Base-by-base conservation (phyloP, 805 yeast genomes). In the Candida nemodendra region DNA sequence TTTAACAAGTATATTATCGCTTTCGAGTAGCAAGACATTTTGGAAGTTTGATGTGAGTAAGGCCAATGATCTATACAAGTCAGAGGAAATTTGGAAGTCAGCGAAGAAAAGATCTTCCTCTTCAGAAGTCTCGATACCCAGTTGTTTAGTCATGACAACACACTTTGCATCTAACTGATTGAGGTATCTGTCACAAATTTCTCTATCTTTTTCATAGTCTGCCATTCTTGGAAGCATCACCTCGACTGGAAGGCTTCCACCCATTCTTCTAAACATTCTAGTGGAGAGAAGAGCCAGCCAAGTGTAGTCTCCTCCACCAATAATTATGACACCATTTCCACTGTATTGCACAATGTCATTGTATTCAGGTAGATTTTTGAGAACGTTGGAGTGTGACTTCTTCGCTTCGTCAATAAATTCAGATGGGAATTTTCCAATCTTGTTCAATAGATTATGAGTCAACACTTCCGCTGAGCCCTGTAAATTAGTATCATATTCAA, bases 241-340 rank as follows among this genome's bases (percentile, higher is more conserved):
- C 45, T 74, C 76, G 1, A 73, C 59, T 0, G 77, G 77, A 23
- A 72, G 45, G 28, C 59, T 48, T 1, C 76, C 73, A 3, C 75
- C 77, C 39, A 70, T 57, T 40, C 65, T 71, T 42, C 78, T 61
- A 18, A 72, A 59, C 50, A 68, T 62, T 53, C 74, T 68, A 22
- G 82, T 66, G 7, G 82, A 72, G 4, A 79, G 52, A 14, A 79
- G 61, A 2, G 85, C 71, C 30, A 81, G 60, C 75, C 85, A 74
- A 36, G 84, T 79, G 32, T 66, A 66, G 17, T 67, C 58, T 9
- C 87, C 84, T 7, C 88, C 87, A 32, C 87, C 90, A 15, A 81
- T 77, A 38, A 77, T 78, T 1, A 82, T 80, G 18, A 81, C 79
- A 15, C 89, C 90, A 44, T 71, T 65, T 2, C 80, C 78, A 27